Evolutionary conservation across 257 asterid genomes (phyloP), one percentile per base, ranked within the genome.

Genomic region (Plantago elongata): DNA sequence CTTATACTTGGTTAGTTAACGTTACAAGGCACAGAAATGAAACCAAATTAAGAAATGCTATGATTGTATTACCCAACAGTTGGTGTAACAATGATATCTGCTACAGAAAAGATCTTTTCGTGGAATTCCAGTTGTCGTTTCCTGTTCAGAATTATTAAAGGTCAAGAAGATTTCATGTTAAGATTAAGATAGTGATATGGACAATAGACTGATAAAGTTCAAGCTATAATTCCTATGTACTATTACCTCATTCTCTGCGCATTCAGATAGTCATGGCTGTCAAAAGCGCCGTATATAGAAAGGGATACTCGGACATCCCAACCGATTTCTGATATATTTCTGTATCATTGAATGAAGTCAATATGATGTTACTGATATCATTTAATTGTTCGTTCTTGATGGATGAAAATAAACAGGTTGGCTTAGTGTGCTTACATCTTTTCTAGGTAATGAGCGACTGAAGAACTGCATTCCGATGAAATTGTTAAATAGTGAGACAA

Each of bases 241-340:
- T 34, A 22, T 60, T 59, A 84, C 97, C 98, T 74, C 14, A 88
- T 79, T 74, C 63, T 82, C 73, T 91, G 98, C 5, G 98, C 98
- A 60, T 88, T 91, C 7, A 91, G 42, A 64, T 91, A 91, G 69
- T 91, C 98, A 14, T 74, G 78, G 84, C 98, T 91, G 75, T 78
- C 57, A 73, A 91, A 88, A 12, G 94, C 66, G 51, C 88, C 73
- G 58, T 88, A 88, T 1, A 83, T 78, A 15, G 90, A 65, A 49
- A 91, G 89, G 45, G 85, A 95, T 44, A 91, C 92, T 57, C 95
- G 80, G 7, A 87, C 91, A 68, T 91, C 98, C 89, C 95, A 84
- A n/a, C 98, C 98, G 38, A 82, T 14, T 66, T 86, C 94, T 29
- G 63, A 69, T 72, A 61, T 77, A 12, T 74, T 68, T 76, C 96